Percentiles rank a stretch among this genome's conserved stretches.
Conservation (phyloP, 1,139 yeast genomes). For the Debaryomyces fabryi region DNA sequence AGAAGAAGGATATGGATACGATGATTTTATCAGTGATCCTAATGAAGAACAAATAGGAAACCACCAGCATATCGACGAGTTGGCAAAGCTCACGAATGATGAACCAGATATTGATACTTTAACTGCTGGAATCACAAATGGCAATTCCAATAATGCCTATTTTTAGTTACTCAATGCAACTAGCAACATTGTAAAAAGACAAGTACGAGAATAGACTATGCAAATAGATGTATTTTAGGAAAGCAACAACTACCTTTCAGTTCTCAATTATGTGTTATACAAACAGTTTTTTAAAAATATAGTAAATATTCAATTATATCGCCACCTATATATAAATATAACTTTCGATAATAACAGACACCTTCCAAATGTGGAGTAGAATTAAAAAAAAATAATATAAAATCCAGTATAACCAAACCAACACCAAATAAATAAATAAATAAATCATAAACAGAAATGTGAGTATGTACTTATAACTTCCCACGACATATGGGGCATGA, state of each 20-base stretch:
- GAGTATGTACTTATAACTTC: conserved; percentile 9
- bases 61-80: conserved; percentile 25
- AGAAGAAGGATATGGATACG: conserved; percentile 32
- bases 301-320: conserved; percentile 3
- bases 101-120: conserved; percentile 37
- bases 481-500: conserved; percentile 53
- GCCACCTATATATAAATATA: neutral
- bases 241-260: conserved; percentile 6
- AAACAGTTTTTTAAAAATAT: conserved; percentile 1
- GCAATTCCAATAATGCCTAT: conserved; percentile 18
- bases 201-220: neutral
- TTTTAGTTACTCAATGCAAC: conserved; percentile 12
- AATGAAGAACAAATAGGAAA: conserved; percentile 14
- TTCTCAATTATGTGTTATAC: conserved; percentile 11
- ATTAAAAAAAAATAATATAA: neutral
- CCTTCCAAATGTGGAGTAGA: neutral
- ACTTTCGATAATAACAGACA: neutral
- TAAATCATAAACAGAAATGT: neutral
- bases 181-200: neutral
- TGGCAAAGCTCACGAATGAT: conserved; percentile 31
- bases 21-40: conserved; percentile 30
- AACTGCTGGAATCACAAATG: conserved; percentile 34
- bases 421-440: conserved; percentile 1
- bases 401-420: neutral
- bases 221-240: conserved; percentile 1